Base-by-base conservation (phyloP, 2,329 filamentous ascomycete genomes). In the Zymoseptoria crescenta region DNA sequence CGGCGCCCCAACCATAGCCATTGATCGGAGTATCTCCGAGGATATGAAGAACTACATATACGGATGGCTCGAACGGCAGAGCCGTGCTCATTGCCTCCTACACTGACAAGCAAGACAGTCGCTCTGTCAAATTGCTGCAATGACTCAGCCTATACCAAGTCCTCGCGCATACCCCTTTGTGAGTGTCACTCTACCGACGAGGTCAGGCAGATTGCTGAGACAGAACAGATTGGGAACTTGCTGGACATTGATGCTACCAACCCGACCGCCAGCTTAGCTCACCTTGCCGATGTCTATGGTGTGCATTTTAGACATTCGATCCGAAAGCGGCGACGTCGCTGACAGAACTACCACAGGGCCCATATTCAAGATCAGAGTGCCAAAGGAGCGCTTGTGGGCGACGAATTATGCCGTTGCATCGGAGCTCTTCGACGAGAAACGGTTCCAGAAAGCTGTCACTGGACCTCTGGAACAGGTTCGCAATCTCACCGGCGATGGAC, bases 401-500 rank as follows among this genome's bases (percentile, higher is more conserved):
- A 13, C 50, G 9, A 64, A 56, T 19, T 60, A 68, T 30, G 59
- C 56, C 2, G 59, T 76, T 49, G 70, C 74, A 66, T 66, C 75
- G 54, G 75, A 77, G 56, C 62, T 77, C 5, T 74, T 70, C 56
- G 68, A 77, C 27, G 74, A 77, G 62, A 67, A 67, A 21, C 59
- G 65, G 19, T 90, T 89, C 68, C 68, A 76, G 24, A 90, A 89
- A 69, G 72, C 75, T 0, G 73, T 87, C 2, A 73, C 74, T 4
- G 77, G 73, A 1, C 74, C 75, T 2, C 73, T 89, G 1, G 65
- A 72, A 2, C 69, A 87, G 68, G 77, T 89, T 35, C 76, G 87
- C 62, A 80, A 83, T 59, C 83, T 81, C 24, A 76, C 84, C 0
- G 77, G 82, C 57, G 85, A 87, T 75, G 86, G 86, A 19, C 78